These are phyloP conservation scores for Kwoniella bestiolae DNA, from an alignment of 768 basidiomycete genomes.

Conservation along the genomic window DNA sequence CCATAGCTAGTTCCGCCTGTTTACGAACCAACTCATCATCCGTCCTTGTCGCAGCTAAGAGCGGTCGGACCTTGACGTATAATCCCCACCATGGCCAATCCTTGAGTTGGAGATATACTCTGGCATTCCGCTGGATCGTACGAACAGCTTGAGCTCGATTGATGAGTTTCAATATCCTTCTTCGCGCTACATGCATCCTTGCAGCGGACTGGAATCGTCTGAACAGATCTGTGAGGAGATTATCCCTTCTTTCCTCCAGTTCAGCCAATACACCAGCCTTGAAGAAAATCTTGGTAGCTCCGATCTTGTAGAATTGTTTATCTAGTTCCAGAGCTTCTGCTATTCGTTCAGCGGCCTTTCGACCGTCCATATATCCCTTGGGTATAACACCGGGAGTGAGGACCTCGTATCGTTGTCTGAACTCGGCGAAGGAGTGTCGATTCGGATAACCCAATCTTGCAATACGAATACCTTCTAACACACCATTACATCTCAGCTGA, in stretches of 20 bases:
- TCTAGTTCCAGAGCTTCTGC: conserved; percentile 87
- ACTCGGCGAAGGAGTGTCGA: conserved; percentile 93
- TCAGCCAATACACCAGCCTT: conserved; percentile 97
- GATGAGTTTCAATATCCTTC: conserved; percentile 92
- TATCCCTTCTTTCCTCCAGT: conserved; percentile 88
- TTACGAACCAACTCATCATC: conserved; percentile 82
- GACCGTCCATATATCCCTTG: conserved; percentile 95
- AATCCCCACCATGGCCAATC: conserved; percentile 99
- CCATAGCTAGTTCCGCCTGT: conserved; percentile 77
- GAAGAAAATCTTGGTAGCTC: conserved; percentile 98
- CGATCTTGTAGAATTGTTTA: conserved; percentile 80
- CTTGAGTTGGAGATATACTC: conserved; percentile 82
- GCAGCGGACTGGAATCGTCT: conserved; percentile 83
- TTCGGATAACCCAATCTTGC: conserved; percentile 97
- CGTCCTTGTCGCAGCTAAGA: conserved; percentile 86
- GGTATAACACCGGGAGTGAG: conserved; percentile 92
- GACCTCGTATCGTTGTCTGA: conserved; percentile 94
- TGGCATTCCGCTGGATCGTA: conserved; percentile 91
- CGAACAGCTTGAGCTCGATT: conserved; percentile 88
- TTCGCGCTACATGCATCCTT: conserved; percentile 79
- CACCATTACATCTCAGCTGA: conserved; percentile 97
- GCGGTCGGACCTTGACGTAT: conserved; percentile 92
- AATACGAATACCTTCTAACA: conserved; percentile 96
- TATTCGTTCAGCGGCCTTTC: conserved; percentile 90
- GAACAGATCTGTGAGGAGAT: conserved; percentile 85